Evolutionary conservation across 2,329 filamentous ascomycete genomes (phyloP).

Genomic region (Didymosphaeria variabile): DNA sequence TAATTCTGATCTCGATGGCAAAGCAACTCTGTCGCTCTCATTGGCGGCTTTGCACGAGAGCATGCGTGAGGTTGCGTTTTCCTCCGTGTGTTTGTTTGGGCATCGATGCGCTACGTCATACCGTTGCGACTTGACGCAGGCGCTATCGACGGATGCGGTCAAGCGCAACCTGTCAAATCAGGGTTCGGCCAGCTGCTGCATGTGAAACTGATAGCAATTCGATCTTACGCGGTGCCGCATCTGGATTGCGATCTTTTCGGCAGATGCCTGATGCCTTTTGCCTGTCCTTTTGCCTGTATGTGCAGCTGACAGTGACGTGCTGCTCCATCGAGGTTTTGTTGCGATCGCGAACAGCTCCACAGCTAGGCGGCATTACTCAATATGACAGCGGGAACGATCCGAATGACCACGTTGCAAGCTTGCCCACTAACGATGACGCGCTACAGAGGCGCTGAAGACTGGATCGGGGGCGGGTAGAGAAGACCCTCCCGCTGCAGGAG

Average conservation of each 20-base stretch:
- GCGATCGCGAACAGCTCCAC: not conserved
- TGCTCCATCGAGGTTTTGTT: not conserved
- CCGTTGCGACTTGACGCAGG: not conserved
- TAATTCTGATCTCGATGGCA: not conserved
- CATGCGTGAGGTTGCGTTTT: not conserved
- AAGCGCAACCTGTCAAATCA: not conserved
- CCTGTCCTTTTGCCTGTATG: not conserved
- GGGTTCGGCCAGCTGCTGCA: not conserved
- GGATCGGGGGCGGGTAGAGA: not conserved
- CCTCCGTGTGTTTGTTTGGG: not conserved
- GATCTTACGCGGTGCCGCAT: not conserved
- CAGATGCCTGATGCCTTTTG: not conserved
- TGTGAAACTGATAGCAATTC: not conserved
- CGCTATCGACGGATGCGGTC: slow-evolving; percentile 7
- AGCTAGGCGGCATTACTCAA: not conserved
- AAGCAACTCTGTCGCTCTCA: not conserved
- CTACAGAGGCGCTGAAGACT: not conserved
- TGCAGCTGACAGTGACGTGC: slow-evolving; percentile 8
- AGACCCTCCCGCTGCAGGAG: not conserved
- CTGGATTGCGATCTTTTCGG: not conserved
- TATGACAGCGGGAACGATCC: not conserved
- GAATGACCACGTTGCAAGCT: not conserved
- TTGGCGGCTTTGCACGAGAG: slow-evolving; percentile 7
- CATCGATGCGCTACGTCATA: slow-evolving; percentile 7
- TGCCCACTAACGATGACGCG: not conserved